These are phyloP conservation scores for Trichothecium roseum DNA, from an alignment of 2,329 filamentous ascomycete species.

Conservation along the genomic window DNA sequence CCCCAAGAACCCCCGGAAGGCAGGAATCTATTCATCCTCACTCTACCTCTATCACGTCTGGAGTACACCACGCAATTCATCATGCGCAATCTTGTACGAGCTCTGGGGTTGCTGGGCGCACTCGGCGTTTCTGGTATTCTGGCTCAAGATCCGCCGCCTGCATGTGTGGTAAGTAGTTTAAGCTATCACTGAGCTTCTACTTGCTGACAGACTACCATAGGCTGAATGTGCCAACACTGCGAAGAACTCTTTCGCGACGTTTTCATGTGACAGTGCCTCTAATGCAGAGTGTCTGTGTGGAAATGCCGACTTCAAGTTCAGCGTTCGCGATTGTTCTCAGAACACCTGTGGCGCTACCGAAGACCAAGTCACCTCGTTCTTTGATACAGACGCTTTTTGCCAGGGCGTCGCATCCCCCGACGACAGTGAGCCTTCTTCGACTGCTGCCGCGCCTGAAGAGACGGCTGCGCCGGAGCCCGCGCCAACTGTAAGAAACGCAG, in stretches of 20 bases:
- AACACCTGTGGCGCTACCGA: conserved; percentile 14
- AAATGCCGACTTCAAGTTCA: conserved; percentile 20
- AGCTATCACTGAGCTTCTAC: no score
- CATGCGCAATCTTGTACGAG: conserved; percentile 17
- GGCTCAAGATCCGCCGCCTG: conserved; percentile 45
- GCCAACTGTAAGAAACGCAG: neutral
- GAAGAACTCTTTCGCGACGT: no score
- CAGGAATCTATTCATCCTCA: no score
- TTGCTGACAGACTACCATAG: neutral
- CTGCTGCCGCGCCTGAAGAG: neutral
- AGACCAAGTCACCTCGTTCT: conserved; percentile 8
- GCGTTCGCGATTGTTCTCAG: conserved; percentile 29
- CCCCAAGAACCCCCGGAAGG: no score
- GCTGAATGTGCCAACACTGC: conserved; percentile 7
- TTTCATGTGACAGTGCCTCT: conserved; percentile 15
- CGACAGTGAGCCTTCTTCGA: conserved; percentile 3
- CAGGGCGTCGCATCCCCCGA: conserved; percentile 1
- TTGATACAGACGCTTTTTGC: no score
- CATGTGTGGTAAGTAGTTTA: conserved; percentile 20
- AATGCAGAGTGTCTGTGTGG: conserved; percentile 29
- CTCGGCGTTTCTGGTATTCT: conserved; percentile 52
- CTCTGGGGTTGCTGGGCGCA: conserved; percentile 25
- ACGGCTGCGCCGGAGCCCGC: conserved; percentile 2
- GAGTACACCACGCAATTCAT: conserved; percentile 2
- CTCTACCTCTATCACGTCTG: no score